Evolutionary conservation across 768 basidiomycete genomes (phyloP).

Genomic region (Rubroboletus satanas): DNA sequence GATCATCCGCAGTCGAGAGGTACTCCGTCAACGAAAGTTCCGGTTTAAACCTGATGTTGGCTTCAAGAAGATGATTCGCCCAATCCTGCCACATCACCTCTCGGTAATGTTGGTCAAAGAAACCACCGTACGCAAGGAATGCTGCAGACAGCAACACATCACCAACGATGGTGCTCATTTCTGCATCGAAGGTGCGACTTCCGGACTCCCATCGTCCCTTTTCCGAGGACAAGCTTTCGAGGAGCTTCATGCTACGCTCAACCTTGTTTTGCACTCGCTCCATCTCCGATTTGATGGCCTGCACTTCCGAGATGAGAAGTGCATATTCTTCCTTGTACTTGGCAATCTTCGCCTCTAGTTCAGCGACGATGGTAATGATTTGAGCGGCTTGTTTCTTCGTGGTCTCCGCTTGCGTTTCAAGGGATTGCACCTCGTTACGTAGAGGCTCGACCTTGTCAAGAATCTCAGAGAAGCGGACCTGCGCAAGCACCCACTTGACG

Average conservation of each 20-base stretch:
- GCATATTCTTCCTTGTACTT: slow-evolving; percentile 98
- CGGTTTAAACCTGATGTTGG: slow-evolving; percentile 86
- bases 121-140: slow-evolving; percentile 95
- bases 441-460: slow-evolving; percentile 95
- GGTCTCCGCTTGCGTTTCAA: slow-evolving; percentile 90
- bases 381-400: slow-evolving; percentile 90
- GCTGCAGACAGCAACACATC: slow-evolving; percentile 94
- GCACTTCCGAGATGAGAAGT: slow-evolving; percentile 90
- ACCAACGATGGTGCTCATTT: slow-evolving; percentile 98
- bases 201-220: slow-evolving; percentile 91
- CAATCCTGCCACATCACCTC: slow-evolving; percentile 97
- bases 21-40: slow-evolving; percentile 94
- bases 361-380: slow-evolving; percentile 88
- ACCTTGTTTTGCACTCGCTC: slow-evolving; percentile 96
- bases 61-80: slow-evolving; percentile 83
- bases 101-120: slow-evolving; percentile 98
- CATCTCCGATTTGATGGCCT: slow-evolving; percentile 97
- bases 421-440: slow-evolving; percentile 89
- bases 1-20: slow-evolving; percentile 94
- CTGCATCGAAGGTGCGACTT: slow-evolving; percentile 91
- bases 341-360: slow-evolving; percentile 89
- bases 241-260: slow-evolving; percentile 91
- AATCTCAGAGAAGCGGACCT: slow-evolving; percentile 96
- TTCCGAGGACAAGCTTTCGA: slow-evolving; percentile 94
- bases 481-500: slow-evolving; percentile 97